Base-by-base conservation (phyloP, 2,329 filamentous ascomycete genomes). In the Penicillium expansum region DNA sequence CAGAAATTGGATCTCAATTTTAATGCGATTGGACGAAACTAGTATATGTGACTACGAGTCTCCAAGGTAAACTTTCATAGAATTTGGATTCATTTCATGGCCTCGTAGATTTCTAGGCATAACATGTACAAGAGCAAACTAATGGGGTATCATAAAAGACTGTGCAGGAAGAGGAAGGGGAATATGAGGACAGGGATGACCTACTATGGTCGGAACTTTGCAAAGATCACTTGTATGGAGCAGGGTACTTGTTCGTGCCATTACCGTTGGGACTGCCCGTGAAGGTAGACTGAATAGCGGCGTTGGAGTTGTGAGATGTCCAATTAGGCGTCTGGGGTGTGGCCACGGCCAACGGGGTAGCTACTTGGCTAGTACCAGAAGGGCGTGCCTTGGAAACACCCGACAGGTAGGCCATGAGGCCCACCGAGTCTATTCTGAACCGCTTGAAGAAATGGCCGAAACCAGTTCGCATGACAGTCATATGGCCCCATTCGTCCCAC, bases 401-500 rank as follows among this genome's bases (percentile, higher is more conserved):
- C n/a, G 16, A 37, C 3, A 56, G n/a, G 6, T 43, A 38, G 16
- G 47, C 18, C 8, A 59, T 37, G 5, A 50, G 5, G 1, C 13
- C 9, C 2, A 35, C 20, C 5, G 44, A 33, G 14, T 49, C 22
- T 5, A 62, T 24, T 22, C 39, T 52, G 48, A 52, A 57, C 2
- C n/a, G 22, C 8, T 27, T 30, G 13, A 57, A 59, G 14, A 61
- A 59, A n/a, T 29, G 20, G 8, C 11, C 8, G 20, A 43, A 32
- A 1, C 35, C 39, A 29, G 39, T 39, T 5, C 55, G 8, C 5
- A 42, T 32, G 24, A 52, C 22, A 20, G 3, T 39, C 1, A 65
- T 41, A 48, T 65, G 63, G 10, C 61, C 61, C 61, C 59, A 62
- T 4, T n/a, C 18, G 2, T 33, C 18, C 64, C 64, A 66, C 8